A percentile compares a stretch with the other conserved stretches of the same genome.
phyloP scores from a whole-genome alignment of 2,329 filamentous ascomycete genomes.

The Ilyonectria robusta region DNA sequence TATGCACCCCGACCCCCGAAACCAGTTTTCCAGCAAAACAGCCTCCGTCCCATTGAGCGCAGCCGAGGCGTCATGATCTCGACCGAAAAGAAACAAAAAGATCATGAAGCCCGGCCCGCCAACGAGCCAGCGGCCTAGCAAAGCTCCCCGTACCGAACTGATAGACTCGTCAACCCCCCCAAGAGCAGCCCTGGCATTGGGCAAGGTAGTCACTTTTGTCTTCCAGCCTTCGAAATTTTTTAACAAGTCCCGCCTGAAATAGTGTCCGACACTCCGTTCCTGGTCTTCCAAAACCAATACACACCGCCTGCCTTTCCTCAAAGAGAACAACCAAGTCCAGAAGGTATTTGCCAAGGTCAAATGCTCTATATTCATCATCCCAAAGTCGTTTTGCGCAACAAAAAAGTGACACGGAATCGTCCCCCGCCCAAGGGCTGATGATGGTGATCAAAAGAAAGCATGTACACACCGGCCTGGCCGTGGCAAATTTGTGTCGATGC shows the following conservation, averaged over 20 bases:
- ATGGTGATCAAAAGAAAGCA: slow-evolving; percentile 46
- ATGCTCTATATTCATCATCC: slow-evolving; percentile 62
- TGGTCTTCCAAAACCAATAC: slow-evolving; percentile 56
- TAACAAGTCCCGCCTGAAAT: slow-evolving; percentile 54
- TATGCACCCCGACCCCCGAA: slow-evolving; percentile 58
- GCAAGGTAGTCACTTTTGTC: slow-evolving; percentile 57
- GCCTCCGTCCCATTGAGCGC: slow-evolving; percentile 43
- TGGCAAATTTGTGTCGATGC: slow-evolving; percentile 35
- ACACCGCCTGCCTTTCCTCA: slow-evolving; percentile 54
- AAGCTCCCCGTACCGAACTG: slow-evolving; percentile 49
- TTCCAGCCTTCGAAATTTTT: slow-evolving; percentile 55
- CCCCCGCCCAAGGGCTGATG: slow-evolving; percentile 38
- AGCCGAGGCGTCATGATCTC: slow-evolving; percentile 25
- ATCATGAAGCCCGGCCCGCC: slow-evolving; percentile 23
- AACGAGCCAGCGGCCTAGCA: slow-evolving; percentile 45
- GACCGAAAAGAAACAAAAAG: slow-evolving; percentile 14
- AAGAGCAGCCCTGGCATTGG: slow-evolving; percentile 52
- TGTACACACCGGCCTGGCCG: slow-evolving; percentile 46
- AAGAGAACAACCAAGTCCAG: slow-evolving; percentile 59
- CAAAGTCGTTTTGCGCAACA: slow-evolving; percentile 54
- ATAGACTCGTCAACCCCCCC: slow-evolving; percentile 49
- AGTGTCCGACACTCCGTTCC: slow-evolving; percentile 57
- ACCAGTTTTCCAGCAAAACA: slow-evolving; percentile 61
- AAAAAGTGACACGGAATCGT: slow-evolving; percentile 46
- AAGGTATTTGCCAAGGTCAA: slow-evolving; percentile 61